Base-by-base conservation (phyloP, 2,329 filamentous ascomycete genomes). In the Colletotrichum sp. region DNA sequence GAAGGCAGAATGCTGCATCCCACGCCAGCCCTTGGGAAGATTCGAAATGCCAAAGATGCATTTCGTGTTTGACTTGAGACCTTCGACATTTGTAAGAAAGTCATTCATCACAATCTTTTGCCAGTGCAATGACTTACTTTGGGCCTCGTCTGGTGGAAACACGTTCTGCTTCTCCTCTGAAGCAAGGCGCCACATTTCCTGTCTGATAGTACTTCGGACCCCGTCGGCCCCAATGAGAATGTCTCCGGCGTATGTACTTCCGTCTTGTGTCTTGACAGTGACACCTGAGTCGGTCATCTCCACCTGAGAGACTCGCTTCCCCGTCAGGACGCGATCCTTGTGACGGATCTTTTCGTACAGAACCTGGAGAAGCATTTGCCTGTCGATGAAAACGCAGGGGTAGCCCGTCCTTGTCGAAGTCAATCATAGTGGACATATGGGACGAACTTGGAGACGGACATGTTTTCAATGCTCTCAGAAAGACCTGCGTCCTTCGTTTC, bases 211-310 rank as follows among this genome's bases (percentile, higher is more conserved):
- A 76, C 86, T 87, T 70, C 85, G 81, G 19, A 87, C 81, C 1
- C 86, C 86, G 55, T 87, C 86, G 1, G 83, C 82, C 0, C 86
- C 85, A 0, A 87, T 78, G 85, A 75, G 48, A 85, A 86, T 78
- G 27, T 82, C 80, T 1, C 84, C 86, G 2, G 72, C 39, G 63
- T 82, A 82, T 0, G 66, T 30, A 7, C 74, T 63, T 9, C 85
- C 85, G 22, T 84, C 81, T 7, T 74, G 60, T 1, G 82, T 84
- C 2, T 32, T 75, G 1, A 86, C 85, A 0, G 74, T 75, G 12
- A 85, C 78, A 27, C 34, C 3, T 74, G 71, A 59, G 4, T 72
- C 61, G 0, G 30, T 39, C 5, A 68, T 12, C 15, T 79, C 75
- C 8, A 80, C 48, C 1, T 66, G 57, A 0, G n/a, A 19, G 0